A percentile compares a stretch with the other conserved stretches of the same genome.
phyloP scores from a whole-genome alignment of 2,329 filamentous ascomycete genomes.

The Stemphylium beticola region DNA sequence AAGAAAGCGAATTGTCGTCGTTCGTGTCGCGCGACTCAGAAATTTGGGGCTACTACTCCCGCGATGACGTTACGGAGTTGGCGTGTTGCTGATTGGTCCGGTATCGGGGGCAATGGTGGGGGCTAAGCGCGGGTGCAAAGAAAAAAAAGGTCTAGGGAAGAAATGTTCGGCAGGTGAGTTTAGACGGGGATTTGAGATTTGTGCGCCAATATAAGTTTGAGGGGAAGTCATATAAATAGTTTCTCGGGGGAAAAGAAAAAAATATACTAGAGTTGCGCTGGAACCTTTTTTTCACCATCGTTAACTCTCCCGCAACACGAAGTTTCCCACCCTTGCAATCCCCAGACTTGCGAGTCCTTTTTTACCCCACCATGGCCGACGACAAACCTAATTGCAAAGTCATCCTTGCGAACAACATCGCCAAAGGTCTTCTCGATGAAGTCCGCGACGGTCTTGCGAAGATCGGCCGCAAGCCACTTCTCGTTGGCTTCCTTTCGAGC shows the following conservation, averaged over 20 bases:
- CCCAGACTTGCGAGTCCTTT: conserved; percentile 1
- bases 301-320: too few relatives aligned
- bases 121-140: conserved; percentile 5
- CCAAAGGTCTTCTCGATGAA: conserved; percentile 79
- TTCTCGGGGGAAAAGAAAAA: background rate
- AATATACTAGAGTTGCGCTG: background rate
- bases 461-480: conserved; percentile 74
- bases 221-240: background rate
- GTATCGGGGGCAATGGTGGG: conserved; percentile 25
- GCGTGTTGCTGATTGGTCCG: conserved; percentile 27
- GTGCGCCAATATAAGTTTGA: background rate
- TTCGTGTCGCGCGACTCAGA: conserved; percentile 11
- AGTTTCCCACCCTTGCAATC: background rate
- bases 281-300: background rate
- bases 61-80: conserved; percentile 26
- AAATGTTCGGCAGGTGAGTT: conserved; percentile 5
- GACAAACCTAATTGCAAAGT: conserved; percentile 77
- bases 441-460: conserved; percentile 76
- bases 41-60: conserved; percentile 14
- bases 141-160: conserved; percentile 18
- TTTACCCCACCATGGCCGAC: conserved; percentile 43
- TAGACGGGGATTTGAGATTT: background rate
- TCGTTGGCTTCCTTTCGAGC: conserved; percentile 93
- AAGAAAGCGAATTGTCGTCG: background rate
- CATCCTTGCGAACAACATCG: conserved; percentile 84